Percentiles rank a stretch among this genome's conserved stretches.
Conservation (phyloP, 345 rosid species). For the Excoecaria agallocha region DNA sequence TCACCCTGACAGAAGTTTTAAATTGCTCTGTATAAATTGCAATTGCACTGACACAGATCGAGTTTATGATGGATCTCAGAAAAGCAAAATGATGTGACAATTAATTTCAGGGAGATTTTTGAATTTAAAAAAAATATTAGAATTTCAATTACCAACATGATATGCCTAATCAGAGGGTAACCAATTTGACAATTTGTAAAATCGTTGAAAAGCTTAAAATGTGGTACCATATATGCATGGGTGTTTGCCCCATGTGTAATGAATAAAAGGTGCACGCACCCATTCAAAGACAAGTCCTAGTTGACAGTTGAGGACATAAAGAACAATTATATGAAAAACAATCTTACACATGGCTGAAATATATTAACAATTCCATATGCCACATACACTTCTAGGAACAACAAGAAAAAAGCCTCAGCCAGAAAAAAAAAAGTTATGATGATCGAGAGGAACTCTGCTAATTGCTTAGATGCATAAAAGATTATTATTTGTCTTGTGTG, state of each 20-base stretch:
- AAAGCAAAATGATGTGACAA: neutral
- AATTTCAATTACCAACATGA: neutral
- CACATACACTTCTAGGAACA: constrained; percentile 4
- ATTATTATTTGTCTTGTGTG: neutral
- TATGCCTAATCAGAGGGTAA: neutral
- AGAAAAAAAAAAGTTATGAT: neutral
- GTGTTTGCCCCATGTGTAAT: neutral
- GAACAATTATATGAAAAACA: neutral
- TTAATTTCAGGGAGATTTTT: neutral
- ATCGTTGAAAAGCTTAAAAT: neutral
- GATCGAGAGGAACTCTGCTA: neutral
- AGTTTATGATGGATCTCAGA: neutral
- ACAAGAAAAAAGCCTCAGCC: neutral
- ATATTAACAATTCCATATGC: neutral
- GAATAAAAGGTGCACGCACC: neutral
- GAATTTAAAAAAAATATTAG: neutral
- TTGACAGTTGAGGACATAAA: neutral
- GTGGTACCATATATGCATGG: neutral
- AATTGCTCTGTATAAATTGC: neutral
- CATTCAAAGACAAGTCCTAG: neutral
- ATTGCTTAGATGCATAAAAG: neutral
- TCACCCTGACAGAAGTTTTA: constrained; percentile 43
- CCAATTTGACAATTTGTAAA: neutral
- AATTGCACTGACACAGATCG: neutral
- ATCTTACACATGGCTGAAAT: neutral